Evolutionary conservation across 495 filamentous ascomycete species (phyloP), one percentile per base, ranked within the genome.

Genomic region (Podospora appendiculata): DNA sequence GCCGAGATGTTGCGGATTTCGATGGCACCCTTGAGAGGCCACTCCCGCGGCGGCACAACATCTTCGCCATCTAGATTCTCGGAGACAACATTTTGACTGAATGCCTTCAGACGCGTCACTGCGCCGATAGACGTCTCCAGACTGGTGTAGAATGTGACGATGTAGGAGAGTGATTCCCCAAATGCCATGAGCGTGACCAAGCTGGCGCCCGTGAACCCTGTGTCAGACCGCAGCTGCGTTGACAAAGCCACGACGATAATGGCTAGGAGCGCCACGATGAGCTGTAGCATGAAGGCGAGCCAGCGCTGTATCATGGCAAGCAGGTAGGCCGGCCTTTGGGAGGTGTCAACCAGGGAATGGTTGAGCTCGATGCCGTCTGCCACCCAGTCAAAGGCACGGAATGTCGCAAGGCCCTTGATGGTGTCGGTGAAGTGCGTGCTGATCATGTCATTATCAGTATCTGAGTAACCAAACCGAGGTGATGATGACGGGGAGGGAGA

Each of bases 91-190:
- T 39, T 59, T 17, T 59, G 56, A 45, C 52, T 54, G 56, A 80
- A 82, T 1, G 60, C 54, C 51, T 66, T 65, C 0, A 81, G 55
- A 6, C 77, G 59, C 7, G 70, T 56, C 6, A 82, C 65, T 0
- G 77, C 76, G 4, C 77, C 79, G 34, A 81, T 68, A 0, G 70
- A 78, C 3, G 72, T 78, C 50, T 82, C 79, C 4, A 81, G 58
- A 43, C 52, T 32, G 1, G 76, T 77, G 62, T 69, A 80, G 18
- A 56, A 59, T 12, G 35, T 19, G 53, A 67, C 48, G 3, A 61
- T 55, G 11, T 38, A 40, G 14, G 54, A 33, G 4, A 63, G 42
- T 9, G 18, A 32, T 11, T 65, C 57, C 8, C 61, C 58, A 45
- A 67, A 67, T 2, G 42, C 34, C 59, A 67, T 60, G 17, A 67